Base-by-base conservation (phyloP, 495 filamentous ascomycete species). In the Xylaria sp. region DNA sequence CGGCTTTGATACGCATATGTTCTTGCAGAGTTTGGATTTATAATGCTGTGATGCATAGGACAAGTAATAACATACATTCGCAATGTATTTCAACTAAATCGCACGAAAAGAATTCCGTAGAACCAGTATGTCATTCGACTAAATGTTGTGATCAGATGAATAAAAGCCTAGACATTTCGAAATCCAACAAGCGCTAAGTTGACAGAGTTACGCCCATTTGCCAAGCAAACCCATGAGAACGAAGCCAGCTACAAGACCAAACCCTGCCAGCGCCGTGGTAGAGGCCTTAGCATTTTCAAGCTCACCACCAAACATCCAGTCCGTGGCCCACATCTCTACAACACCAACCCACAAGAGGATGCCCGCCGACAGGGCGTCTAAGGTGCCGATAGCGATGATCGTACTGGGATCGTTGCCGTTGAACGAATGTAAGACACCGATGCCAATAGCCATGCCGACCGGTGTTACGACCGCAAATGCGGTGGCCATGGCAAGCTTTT, bases 361-460 rank as follows among this genome's bases (percentile, higher is more conserved):
- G 1, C 88, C 88, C 1, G 88, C 88, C 31, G 83, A 86, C 14
- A 90, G 63, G 1, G 88, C 86, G 73, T 90, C 81, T 1, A 90
- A 76, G 0, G 88, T 89, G 12, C 87, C 88, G n/a, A 90, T 81
- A 1, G 86, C 84, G 46, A 90, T 78, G 61, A 90, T 73, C 6
- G 87, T 89, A 0, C 79, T 74, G 5, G 80, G 82, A 66, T 88
- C 83, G 58, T 86, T 88, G 8, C 84, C 88, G 69, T 90, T 90
- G 76, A 90, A 90, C 9, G 78, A 43, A 15, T 82, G 75, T 15
- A 88, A 70, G 2, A 85, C 84, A 14, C 85, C 85, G 52, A 89
- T 85, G 12, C 88, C 88, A 35, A 90, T 89, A 14, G 82, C 86
- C 87, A 90, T 90, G 15, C 88, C 88, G 52, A n/a, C n/a, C n/a